Evolutionary conservation across 257 asterid genomes (phyloP).

Genomic region (Solanum chiquidenum): DNA sequence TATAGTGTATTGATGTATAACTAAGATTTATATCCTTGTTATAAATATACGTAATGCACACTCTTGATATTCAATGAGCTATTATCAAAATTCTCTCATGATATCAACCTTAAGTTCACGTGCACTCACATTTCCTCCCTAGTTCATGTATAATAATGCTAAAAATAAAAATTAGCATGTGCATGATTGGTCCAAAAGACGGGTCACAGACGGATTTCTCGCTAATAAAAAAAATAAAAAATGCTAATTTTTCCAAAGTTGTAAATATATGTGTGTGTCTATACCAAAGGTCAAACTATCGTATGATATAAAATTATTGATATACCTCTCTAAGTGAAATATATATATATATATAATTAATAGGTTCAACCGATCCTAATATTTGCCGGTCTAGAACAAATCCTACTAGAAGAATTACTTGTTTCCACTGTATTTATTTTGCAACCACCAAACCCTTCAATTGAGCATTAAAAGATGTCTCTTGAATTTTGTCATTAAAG

Average conservation of each 20-base stretch:
- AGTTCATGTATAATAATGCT: not conserved
- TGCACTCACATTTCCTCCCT: not conserved
- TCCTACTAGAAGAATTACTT: not conserved
- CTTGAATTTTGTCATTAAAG: not conserved
- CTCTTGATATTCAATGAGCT: no score
- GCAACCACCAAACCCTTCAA: not conserved
- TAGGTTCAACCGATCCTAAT: not conserved
- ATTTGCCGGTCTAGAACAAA: not conserved
- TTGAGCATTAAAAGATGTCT: not conserved
- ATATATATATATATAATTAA: not conserved
- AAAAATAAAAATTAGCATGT: no score
- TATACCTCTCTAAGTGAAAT: rapidly evolving
- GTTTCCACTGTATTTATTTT: not conserved
- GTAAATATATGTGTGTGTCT: not conserved
- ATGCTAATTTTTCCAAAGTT: no score
- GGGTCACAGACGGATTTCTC: no score
- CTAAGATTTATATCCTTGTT: no score
- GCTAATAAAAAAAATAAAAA: no score
- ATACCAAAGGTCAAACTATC: not conserved
- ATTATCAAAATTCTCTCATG: no score
- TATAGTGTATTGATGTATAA: no score
- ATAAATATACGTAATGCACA: no score
- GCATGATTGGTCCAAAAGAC: no score
- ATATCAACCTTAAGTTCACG: not conserved
- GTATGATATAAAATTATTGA: no score